phyloP scores from a whole-genome alignment of 2,329 filamentous ascomycete genomes.

The Thielaviopsis populi region DNA sequence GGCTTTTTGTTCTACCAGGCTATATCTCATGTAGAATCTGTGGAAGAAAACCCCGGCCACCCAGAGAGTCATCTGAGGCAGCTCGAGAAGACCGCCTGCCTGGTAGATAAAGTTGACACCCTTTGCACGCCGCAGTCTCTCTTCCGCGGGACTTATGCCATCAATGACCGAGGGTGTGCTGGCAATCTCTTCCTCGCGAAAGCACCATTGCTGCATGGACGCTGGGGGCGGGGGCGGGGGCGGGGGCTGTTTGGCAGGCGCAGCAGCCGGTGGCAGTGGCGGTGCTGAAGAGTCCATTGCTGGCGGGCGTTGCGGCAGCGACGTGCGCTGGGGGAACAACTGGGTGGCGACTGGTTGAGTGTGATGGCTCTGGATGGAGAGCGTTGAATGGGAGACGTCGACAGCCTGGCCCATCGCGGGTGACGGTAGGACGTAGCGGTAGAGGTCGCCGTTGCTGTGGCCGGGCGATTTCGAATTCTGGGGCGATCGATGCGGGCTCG shows the following conservation, averaged over 20 bases:
- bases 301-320: constrained; percentile 5
- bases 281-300: not conserved
- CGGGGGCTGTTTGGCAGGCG: not conserved
- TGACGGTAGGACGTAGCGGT: constrained; percentile 6
- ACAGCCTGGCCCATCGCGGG: constrained; percentile 6
- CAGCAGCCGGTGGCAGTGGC: not conserved
- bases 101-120: constrained; percentile 95
- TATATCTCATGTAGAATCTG: constrained; percentile 83
- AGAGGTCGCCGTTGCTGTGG: not conserved
- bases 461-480: not conserved
- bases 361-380: not conserved
- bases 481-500: constrained; percentile 7
- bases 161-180: constrained; percentile 75
- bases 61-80: constrained; percentile 82
- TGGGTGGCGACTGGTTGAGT: not conserved
- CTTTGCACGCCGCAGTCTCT: constrained; percentile 69
- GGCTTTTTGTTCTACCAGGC: constrained; percentile 57
- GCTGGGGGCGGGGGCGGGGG: not conserved
- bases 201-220: constrained; percentile 58
- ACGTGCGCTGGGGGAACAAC: not conserved
- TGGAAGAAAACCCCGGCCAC: constrained; percentile 93
- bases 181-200: constrained; percentile 65
- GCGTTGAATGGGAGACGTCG: not conserved
- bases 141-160: constrained; percentile 61
- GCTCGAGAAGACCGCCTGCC: constrained; percentile 78